Base-by-base conservation (phyloP, 2,329 filamentous ascomycete species). In the Colletotrichum aenigma region DNA sequence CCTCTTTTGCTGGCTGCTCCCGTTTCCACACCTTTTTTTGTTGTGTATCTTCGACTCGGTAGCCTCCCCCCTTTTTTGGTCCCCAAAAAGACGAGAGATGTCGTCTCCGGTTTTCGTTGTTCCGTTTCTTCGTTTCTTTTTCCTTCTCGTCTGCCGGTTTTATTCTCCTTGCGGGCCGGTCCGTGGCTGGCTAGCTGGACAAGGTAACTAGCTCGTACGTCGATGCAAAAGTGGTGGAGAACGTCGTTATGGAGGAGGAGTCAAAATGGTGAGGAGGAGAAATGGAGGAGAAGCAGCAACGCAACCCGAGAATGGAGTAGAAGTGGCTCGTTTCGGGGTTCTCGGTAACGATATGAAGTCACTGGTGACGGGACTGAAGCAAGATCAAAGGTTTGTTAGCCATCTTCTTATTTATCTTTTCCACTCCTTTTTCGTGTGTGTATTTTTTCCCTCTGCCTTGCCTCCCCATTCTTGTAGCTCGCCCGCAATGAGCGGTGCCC, bases 381-480 rank as follows among this genome's bases (percentile, higher is more conserved):
- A 71, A 69, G 43, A 60, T 24, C 52, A 76, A 52, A 61, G 66
- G 74, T 74, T 66, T 75, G 74, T 76, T 66, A 70, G 70, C 74
- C 74, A 74, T 76, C 74, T 75, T 75, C 36, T 76, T 76, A 76
- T 76, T 73, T 74, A 73, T 68, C 62, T 52, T 62, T 74, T 69
- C 56, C 62, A 15, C 52, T n/a, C 38, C 65, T 30, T 32, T 71
- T 72, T 36, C 26, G 30, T 28, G n/a, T 36, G 26, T 55, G 52
- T 43, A 18, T 66, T 64, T 34, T 21, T 48, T 34, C 60, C 58
- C 66, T 48, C 32, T 32, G 30, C 24, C 18, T 52, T 16, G 18
- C n/a, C 10, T 55, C 64, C 65, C 28, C 36, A 62, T 76, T 56
- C 55, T 28, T 30, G 28, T 48, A 72, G 60, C 43, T 52, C 43